These are phyloP conservation scores for Ajuga chamaepitys DNA, from an alignment of 257 asterid genomes.

Conservation along the genomic window DNA sequence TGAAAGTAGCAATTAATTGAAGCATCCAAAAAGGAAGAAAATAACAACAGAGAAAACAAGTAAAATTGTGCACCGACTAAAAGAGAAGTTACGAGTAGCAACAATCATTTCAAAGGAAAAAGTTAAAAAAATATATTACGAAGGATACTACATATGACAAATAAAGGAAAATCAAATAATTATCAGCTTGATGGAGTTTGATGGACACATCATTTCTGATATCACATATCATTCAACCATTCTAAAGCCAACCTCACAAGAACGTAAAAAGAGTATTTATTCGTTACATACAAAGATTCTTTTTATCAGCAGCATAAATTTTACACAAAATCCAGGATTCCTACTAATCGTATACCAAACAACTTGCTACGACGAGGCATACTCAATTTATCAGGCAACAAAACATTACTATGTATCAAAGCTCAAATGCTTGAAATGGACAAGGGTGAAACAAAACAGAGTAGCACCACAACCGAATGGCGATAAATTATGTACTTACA, in stretches of 20 bases:
- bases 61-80: neutral
- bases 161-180: neutral
- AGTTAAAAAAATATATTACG: neutral
- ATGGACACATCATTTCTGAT: too few relatives aligned
- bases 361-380: neutral
- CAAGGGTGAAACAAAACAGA: too few relatives aligned
- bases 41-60: neutral
- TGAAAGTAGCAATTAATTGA: neutral
- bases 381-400: neutral
- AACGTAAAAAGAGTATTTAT: neutral
- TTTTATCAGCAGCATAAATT: neutral
- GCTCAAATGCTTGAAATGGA: neutral
- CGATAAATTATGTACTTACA: conserved; percentile 44
- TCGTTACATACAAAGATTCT: too few relatives aligned
- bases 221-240: too few relatives aligned
- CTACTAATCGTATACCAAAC: neutral
- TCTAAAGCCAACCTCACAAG: neutral
- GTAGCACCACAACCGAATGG: neutral
- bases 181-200: neutral
- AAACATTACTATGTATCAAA: neutral
- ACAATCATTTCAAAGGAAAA: neutral
- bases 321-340: neutral
- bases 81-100: neutral
- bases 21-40: neutral
- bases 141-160: neutral